Conservation (phyloP, 2,329 filamentous ascomycete genomes). For the Calycina herbarum region DNA sequence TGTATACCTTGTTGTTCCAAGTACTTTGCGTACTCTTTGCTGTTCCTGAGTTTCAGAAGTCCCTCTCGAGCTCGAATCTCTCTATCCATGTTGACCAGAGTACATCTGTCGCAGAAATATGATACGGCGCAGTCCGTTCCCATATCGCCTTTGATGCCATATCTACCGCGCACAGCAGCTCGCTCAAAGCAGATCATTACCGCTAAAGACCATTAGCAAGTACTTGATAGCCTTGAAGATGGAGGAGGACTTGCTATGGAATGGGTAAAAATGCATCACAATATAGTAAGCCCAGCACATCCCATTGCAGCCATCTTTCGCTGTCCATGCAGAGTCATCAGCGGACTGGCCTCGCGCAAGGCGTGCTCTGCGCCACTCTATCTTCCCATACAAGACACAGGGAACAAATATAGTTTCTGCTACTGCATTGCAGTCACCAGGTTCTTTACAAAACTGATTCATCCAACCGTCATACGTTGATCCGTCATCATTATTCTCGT, state of each 20-base stretch:
- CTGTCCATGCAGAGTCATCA: slow-evolving; percentile 40
- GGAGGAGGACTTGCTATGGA: not conserved
- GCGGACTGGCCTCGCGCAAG: slow-evolving; percentile 42
- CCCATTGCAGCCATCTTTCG: slow-evolving; percentile 39
- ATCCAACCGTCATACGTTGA: slow-evolving; percentile 33
- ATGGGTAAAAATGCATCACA: slow-evolving; percentile 4
- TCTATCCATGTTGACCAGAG: slow-evolving; percentile 45
- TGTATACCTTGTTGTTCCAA: not conserved
- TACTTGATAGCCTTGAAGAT: not conserved
- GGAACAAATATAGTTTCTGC: slow-evolving; percentile 44
- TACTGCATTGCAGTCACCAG: slow-evolving; percentile 39
- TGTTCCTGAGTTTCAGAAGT: slow-evolving; percentile 20
- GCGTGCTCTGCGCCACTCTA: slow-evolving; percentile 43
- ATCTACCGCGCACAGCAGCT: slow-evolving; percentile 43
- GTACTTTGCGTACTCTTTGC: slow-evolving; percentile 11
- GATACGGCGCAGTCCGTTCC: slow-evolving; percentile 38
- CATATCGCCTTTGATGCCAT: slow-evolving; percentile 43
- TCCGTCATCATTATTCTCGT: slow-evolving; percentile 1
- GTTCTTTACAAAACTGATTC: slow-evolving; percentile 42
- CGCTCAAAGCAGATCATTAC: slow-evolving; percentile 30
- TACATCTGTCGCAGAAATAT: slow-evolving; percentile 45
- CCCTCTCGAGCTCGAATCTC: slow-evolving; percentile 46
- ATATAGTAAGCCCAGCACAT: slow-evolving; percentile 39
- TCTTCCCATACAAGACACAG: slow-evolving; percentile 46
- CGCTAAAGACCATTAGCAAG: not conserved